Conservation (phyloP, 208 protist species). For the Naegleria lovaniensis region DNA sequence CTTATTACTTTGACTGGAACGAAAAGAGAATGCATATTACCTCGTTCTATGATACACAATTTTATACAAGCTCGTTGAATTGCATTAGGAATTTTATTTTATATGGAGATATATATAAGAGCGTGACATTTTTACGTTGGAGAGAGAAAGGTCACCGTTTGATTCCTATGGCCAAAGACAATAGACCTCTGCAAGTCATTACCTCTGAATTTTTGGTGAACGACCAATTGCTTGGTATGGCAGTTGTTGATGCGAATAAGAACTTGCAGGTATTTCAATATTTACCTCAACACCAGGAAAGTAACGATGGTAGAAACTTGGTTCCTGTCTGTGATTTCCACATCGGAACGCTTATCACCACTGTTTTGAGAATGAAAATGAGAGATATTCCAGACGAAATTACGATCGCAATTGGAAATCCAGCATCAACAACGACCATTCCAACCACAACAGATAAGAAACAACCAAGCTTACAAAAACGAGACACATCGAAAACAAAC, state of each 20-base stretch:
- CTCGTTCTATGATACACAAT: conserved; percentile 29
- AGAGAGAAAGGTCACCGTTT: conserved; percentile 20
- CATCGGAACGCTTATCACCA: background rate
- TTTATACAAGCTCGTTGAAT: conserved; percentile 24
- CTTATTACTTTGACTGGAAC: conserved; percentile 33
- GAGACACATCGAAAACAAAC: background rate
- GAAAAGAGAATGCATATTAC: conserved; percentile 19
- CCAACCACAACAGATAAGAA: background rate
- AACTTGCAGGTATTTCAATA: conserved; percentile 29
- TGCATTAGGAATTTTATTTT: conserved; percentile 23
- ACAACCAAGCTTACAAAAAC: background rate
- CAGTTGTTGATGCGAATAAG: conserved; percentile 9
- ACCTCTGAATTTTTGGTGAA: conserved; percentile 28
- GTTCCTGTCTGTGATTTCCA: background rate
- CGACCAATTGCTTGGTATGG: background rate
- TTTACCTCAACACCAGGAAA: conserved; percentile 7
- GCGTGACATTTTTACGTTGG: conserved; percentile 27
- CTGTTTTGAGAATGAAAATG: background rate
- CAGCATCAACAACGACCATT: background rate
- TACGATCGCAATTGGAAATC: background rate
- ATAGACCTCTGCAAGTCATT: background rate
- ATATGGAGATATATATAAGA: conserved; percentile 30
- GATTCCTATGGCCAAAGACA: conserved; percentile 26
- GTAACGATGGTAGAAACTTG: background rate
- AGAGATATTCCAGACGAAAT: background rate